Evolutionary conservation across 441 rosid genomes (phyloP), one percentile per base, ranked within the genome.

Genomic region (Biscutella laevigata): DNA sequence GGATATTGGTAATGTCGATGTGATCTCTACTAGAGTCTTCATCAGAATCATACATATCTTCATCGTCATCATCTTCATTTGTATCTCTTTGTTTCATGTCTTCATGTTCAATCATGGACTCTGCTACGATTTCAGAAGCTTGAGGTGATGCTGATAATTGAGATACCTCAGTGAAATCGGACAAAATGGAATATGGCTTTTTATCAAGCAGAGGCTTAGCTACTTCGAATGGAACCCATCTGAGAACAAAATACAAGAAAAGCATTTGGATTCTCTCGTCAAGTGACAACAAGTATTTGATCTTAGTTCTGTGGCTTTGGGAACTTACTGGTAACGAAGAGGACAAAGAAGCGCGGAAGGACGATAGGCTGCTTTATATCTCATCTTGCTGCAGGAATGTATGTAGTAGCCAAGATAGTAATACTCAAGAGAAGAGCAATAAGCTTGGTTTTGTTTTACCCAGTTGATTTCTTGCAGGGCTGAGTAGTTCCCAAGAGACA

Each of bases 311-410:
- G 12, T 38, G 39, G 27, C 6, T 20, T 38, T 1, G 27, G 29
- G 30, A 69, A 79, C 95, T 75, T 83, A 91, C 98, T 72, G 76
- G 71, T 77, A 83, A 40, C 81, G 98, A 59, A 76, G 83, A 55
- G 98, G 98, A 57, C 96, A 91, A 26, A 91, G 88, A 64, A 91
- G 95, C 77, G 85, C 84, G 11, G 95, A 83, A 20, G 98, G 98
- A 58, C 66, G 40, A 77, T 88, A 88, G 4, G 91, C 88, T 37
- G 95, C 95, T 80, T 91, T 91, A 71, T 88, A 91, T 79, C 91
- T 88, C 98, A 88, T 88, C 76, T 88, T 91, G 74, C 66, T 64
- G 77, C 98, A 88, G 55, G 96, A 91, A 59, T 88, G 96, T 69
- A 85, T 85, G 65, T 91, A 91, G 73, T 91, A 91, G 32, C 98